phyloP scores from a whole-genome alignment of 495 filamentous ascomycete species.

The Rhizodiscina lignyota region DNA sequence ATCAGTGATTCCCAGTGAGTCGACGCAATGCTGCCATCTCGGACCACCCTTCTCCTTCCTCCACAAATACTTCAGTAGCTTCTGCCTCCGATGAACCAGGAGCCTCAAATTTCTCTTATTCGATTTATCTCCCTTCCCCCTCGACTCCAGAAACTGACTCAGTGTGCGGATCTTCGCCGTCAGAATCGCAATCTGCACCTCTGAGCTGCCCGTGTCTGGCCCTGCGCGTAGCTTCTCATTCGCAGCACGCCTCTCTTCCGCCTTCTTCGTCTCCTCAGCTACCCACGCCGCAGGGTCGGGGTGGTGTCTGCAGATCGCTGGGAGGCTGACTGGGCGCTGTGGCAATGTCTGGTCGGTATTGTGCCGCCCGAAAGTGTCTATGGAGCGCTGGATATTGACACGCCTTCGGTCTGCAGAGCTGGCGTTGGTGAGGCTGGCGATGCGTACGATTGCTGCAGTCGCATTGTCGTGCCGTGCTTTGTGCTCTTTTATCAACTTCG shows the following conservation, averaged over 20 bases:
- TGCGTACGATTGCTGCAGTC: constrained; percentile 52
- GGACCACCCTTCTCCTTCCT: constrained; percentile 79
- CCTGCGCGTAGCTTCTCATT: constrained; percentile 57
- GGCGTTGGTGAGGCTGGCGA: constrained; percentile 57
- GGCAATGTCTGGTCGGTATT: constrained; percentile 57
- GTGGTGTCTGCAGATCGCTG: constrained; percentile 1
- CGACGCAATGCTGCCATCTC: constrained; percentile 69
- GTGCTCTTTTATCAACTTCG: constrained; percentile 12
- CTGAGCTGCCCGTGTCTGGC: constrained; percentile 78
- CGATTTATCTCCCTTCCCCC: constrained; percentile 58
- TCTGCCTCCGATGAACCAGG: constrained; percentile 80
- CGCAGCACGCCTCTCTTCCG: too few relatives aligned
- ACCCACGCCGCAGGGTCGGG: constrained; percentile 3
- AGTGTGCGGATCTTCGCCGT: constrained; percentile 84
- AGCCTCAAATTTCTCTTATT: constrained; percentile 81
- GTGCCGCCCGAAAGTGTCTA: constrained; percentile 81
- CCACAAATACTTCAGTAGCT: constrained; percentile 68
- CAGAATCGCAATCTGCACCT: constrained; percentile 95
- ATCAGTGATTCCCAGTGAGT: constrained; percentile 69
- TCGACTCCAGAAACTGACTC: constrained; percentile 37
- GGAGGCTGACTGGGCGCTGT: constrained; percentile 22
- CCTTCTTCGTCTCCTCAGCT: constrained; percentile 26
- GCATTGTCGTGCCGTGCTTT: constrained; percentile 34
- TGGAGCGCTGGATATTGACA: constrained; percentile 65
- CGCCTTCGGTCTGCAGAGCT: constrained; percentile 58